Conservation (phyloP, 2,329 filamentous ascomycete species). For the Neospermospora avenae region DNA sequence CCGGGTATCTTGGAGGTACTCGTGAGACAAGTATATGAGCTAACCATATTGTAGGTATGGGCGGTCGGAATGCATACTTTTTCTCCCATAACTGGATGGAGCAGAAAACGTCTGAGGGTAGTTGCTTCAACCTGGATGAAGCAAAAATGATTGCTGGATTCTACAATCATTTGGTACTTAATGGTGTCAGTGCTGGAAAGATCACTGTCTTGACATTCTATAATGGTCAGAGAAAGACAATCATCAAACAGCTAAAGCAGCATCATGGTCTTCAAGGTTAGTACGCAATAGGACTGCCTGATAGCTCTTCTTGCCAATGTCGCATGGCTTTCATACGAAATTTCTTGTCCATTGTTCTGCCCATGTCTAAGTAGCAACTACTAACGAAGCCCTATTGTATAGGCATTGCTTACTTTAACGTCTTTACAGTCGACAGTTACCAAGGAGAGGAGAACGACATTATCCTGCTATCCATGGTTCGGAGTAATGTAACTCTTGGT, state of each 20-base stretch:
- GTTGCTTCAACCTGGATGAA: slow-evolving; percentile 67
- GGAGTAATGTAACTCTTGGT: slow-evolving; percentile 55
- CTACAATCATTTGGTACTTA: slow-evolving; percentile 67
- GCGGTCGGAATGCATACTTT: slow-evolving; percentile 55
- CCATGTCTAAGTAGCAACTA: no score
- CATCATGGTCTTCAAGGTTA: slow-evolving; percentile 41
- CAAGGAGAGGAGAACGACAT: slow-evolving; percentile 90
- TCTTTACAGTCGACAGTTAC: slow-evolving; percentile 83
- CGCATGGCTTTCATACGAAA: no score
- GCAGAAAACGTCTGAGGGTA: slow-evolving; percentile 57
- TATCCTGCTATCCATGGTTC: slow-evolving; percentile 74
- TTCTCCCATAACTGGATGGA: slow-evolving; percentile 66
- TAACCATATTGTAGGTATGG: slow-evolving; percentile 44
- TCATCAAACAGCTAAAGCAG: slow-evolving; percentile 47
- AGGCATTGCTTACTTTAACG: slow-evolving; percentile 42
- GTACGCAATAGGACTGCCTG: no score
- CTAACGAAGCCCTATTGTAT: no score
- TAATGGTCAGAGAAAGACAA: slow-evolving; percentile 71
- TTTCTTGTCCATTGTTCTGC: no score
- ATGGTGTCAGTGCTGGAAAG: slow-evolving; percentile 54
- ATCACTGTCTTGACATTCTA: slow-evolving; percentile 89
- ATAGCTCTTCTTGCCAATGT: no score
- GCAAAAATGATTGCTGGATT: slow-evolving; percentile 74
- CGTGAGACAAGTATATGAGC: no score
- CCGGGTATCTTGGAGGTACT: no score